Evolutionary conservation across 2,329 filamentous ascomycete species (phyloP), one percentile per base, ranked within the genome.

Genomic region (Cercospora zeina): DNA sequence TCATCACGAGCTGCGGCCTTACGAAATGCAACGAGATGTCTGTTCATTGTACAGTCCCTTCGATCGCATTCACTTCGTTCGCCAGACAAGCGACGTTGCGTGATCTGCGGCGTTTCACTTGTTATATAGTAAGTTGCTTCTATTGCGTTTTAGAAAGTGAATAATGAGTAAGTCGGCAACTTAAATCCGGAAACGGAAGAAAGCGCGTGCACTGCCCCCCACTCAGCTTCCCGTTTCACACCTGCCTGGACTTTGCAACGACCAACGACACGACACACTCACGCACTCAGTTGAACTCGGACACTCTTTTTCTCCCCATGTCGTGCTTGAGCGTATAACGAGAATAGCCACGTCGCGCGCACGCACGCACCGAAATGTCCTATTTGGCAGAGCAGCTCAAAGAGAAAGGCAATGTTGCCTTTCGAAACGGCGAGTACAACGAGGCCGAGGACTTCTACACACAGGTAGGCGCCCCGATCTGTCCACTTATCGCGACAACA

Each of bases 371-470:
- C 16, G 24, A 21, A 16, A 67, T 67, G 65, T 63, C 75, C 1
- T 71, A 76, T 58, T 60, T 71, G 33, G 80, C 80, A 27, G 79
- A 82, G 58, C 74, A 77, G 65, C 74, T 82, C 30, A 82, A 82
- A 66, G 76, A 76, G 59, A 73, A 79, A 56, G 87, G 88, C 66
- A 90, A 90, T 75, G 79, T 78, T 56, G 82, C 81, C 72, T 93
- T 89, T 76, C 82, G 85, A 64, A 76, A 79, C 8, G 85, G 84
- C 64, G 86, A 93, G 69, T 93, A 83, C 71, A 75, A 77, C 4
- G 81, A 78, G 24, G 90, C 90, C 37, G 89, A 91, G 65, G 81
- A 81, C 19, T 78, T 87, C 62, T 93, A 93, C 76, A 88, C 88
- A 4, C 68, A 69, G 51, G 56, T 59, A 39, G 11, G 54, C 13